These are phyloP conservation scores for Dipodascus albidus DNA, from an alignment of 805 yeast genomes.

Conservation along the genomic window DNA sequence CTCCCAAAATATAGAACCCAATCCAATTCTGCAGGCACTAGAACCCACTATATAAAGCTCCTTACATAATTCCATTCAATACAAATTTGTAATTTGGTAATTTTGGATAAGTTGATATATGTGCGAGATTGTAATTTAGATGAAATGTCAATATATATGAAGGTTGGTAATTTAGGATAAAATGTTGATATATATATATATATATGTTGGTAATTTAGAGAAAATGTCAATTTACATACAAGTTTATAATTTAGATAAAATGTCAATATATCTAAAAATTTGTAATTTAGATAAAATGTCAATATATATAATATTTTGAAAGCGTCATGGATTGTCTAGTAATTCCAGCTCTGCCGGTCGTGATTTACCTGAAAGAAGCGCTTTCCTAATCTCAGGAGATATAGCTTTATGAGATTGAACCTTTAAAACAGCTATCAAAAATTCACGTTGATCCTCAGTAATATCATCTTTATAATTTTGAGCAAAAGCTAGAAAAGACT, in stretches of 20 bases:
- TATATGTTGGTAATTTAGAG: background rate
- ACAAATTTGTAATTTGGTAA: too few species aligned
- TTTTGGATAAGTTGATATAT: too few species aligned
- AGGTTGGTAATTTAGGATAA: background rate
- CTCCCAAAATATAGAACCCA: too few species aligned
- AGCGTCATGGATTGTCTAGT: background rate
- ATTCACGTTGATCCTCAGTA: slow-evolving; percentile 97
- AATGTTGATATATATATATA: background rate
- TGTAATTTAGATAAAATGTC: background rate
- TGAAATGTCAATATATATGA: too few species aligned
- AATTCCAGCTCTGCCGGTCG: background rate
- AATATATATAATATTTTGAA: background rate
- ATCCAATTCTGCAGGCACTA: too few species aligned
- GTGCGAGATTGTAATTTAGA: too few species aligned
- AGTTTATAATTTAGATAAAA: too few species aligned
- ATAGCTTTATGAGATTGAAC: slow-evolving; percentile 81
- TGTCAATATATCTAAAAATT: too few species aligned
- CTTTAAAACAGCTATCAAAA: slow-evolving; percentile 79
- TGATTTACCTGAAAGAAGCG: slow-evolving; percentile 62
- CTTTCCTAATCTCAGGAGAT: slow-evolving; percentile 91
- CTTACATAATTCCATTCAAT: too few species aligned
- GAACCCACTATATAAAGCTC: too few species aligned
- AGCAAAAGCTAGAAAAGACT: slow-evolving; percentile 86
- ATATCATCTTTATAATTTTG: slow-evolving; percentile 95
- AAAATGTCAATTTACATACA: too few species aligned